Evolutionary conservation across 1,284 basidiomycete species (phyloP).

Genomic region (Pascua sp.): DNA sequence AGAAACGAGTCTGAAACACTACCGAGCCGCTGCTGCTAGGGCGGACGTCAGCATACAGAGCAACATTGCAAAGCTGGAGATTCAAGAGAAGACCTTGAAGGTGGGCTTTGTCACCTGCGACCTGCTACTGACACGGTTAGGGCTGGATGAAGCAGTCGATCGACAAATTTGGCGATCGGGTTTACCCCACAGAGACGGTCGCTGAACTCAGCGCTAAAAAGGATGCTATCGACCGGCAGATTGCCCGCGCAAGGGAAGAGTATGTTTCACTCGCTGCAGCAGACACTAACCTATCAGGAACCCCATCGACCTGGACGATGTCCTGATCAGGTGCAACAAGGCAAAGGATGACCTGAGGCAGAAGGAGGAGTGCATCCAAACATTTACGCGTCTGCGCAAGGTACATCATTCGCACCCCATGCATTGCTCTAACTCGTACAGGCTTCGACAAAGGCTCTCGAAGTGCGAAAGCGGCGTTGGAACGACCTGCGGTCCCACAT

Average conservation of each 20-base stretch:
- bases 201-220: slow-evolving; percentile 61
- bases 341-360: slow-evolving; percentile 11
- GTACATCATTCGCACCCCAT: not conserved
- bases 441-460: slow-evolving; percentile 7
- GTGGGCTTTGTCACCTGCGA: not conserved
- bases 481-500: slow-evolving; percentile 80
- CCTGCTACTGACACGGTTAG: not conserved
- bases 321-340: slow-evolving; percentile 63
- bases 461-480: slow-evolving; percentile 70
- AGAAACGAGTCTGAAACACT: not conserved
- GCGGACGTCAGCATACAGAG: not conserved
- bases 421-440: too few species aligned
- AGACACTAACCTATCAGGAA: slow-evolving; percentile 53
- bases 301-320: slow-evolving; percentile 72
- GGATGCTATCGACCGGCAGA: slow-evolving; percentile 61
- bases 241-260: slow-evolving; percentile 67
- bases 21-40: not conserved
- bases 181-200: slow-evolving; percentile 59
- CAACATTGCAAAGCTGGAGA: not conserved
- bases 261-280: slow-evolving; percentile 42
- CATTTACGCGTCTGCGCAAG: not conserved
- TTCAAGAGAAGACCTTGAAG: not conserved
- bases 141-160: slow-evolving; percentile 14
- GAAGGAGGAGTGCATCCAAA: slow-evolving; percentile 44
- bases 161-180: slow-evolving; percentile 52